Conservation (phyloP, 1,284 basidiomycete species). For the Ceratobasidium sp. region DNA sequence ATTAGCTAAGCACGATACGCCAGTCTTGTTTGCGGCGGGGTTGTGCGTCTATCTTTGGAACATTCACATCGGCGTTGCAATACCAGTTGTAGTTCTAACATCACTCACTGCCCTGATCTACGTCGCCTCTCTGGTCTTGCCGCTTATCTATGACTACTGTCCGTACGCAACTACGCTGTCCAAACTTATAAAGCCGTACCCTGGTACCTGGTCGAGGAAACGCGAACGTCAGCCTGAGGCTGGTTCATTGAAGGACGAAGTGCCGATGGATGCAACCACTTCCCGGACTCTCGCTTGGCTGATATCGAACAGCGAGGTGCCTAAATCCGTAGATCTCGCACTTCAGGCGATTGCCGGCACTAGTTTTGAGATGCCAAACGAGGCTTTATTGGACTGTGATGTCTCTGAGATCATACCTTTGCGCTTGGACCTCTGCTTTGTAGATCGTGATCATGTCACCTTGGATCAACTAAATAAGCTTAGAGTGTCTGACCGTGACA, state of each 20-base stretch:
- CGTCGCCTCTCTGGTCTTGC: neutral
- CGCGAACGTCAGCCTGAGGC: no score
- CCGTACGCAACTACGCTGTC: neutral
- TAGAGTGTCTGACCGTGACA: no score
- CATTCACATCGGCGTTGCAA: neutral
- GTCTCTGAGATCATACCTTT: no score
- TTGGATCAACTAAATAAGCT: no score
- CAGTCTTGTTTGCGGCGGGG: neutral
- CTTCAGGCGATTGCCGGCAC: slow-evolving; percentile 14
- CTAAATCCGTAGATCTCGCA: neutral
- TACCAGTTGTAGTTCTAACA: neutral
- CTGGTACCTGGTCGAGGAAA: no score
- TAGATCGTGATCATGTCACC: no score
- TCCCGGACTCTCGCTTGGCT: slow-evolving; percentile 18
- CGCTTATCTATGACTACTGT: neutral
- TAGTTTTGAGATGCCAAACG: neutral
- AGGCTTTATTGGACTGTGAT: neutral
- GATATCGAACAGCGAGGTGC: slow-evolving; percentile 5
- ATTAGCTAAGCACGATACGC: no score
- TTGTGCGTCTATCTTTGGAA: slow-evolving; percentile 8
- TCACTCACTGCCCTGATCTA: neutral
- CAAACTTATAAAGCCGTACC: neutral
- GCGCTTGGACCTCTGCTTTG: no score
- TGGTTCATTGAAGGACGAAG: neutral
- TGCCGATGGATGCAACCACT: slow-evolving; percentile 17